Percentiles rank a stretch among this genome's conserved stretches.
phyloP scores from a whole-genome alignment of 1,284 basidiomycete species.

The Termitomyces sp. region DNA sequence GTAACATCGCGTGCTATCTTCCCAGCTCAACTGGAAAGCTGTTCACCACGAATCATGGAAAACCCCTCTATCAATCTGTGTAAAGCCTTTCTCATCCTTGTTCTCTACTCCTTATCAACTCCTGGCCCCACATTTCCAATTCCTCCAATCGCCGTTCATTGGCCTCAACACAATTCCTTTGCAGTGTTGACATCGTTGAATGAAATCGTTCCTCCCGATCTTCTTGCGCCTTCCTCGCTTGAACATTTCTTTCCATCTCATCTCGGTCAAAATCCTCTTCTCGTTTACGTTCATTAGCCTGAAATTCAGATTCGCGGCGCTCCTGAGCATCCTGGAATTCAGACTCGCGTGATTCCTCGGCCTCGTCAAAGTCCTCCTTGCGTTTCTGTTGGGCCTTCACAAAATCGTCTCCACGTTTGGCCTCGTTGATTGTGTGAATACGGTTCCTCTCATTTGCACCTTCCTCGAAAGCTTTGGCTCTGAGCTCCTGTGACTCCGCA shows the following conservation, averaged over 20 bases:
- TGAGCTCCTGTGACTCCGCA: not conserved
- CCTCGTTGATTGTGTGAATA: not conserved
- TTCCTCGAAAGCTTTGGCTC: not conserved
- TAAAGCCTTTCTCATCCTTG: not conserved
- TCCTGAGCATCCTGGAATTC: not conserved
- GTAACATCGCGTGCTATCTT: too few species aligned
- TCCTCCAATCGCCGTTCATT: not conserved
- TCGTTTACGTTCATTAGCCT: not conserved
- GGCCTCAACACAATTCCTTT: not conserved
- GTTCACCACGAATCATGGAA: too few species aligned
- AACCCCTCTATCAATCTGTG: too few species aligned
- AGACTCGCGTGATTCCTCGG: not conserved
- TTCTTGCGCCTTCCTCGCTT: not conserved
- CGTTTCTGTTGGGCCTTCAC: not conserved
- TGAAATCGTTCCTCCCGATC: not conserved
- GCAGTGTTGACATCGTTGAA: not conserved
- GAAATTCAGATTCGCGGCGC: not conserved
- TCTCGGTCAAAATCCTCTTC: not conserved
- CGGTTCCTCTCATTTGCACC: not conserved
- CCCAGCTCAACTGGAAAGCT: too few species aligned
- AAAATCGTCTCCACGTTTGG: not conserved
- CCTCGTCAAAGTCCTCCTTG: not conserved
- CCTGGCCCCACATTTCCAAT: not conserved
- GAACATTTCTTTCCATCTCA: not conserved
- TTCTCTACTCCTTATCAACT: not conserved